Base-by-base conservation (phyloP, 495 filamentous ascomycete genomes). In the Xylaria scruposa region DNA sequence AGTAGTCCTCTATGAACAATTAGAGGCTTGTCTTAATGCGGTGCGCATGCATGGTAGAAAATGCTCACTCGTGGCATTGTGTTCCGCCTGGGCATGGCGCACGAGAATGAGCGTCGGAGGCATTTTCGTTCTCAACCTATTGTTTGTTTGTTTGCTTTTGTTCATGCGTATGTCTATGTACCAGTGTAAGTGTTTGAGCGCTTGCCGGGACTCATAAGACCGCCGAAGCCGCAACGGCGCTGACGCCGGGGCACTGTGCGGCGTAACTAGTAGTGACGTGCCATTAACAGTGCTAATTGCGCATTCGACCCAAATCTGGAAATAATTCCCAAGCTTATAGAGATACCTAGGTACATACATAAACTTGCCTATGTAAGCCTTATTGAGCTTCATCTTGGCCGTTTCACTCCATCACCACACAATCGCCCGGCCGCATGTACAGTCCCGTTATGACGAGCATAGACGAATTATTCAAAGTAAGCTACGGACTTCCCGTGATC, bases 391-490 rank as follows among this genome's bases (percentile, higher is more conserved):
- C 42, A 65, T 51, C 44, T 24, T 7, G 5, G 26, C 4, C 4
- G 3, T 29, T 56, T 56, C 44, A 53, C 63, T 13, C 44, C 29
- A 31, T 15, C 31, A 49, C 15, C 24, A 29, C 24, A 19, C 58
- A 21, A 60, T 60, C 42, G 1, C 6, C 29, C 19, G 10, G 19
- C 42, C 21, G 47, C 19, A 21, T 17, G 53, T 15, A 36, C 12
- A 21, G 4, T n/a, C 56, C 12, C 54, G 38, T 33, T 21, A 96
- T 94, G 92, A 85, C 91, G 31, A 92, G 88, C 79, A 89, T 95
- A 78, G 91, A 95, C 78, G 92, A 94, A 71, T 84, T 97, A 44
- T 97, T 97, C 86, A 94, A 95, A 82, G 93, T 93, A 84, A 70
- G 79, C 67, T 70, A 7, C 21, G 19, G 26, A 40, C 15, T n/a